Conservation (phyloP, 2,329 filamentous ascomycete species). For the Emmonsiellopsis sp. region DNA sequence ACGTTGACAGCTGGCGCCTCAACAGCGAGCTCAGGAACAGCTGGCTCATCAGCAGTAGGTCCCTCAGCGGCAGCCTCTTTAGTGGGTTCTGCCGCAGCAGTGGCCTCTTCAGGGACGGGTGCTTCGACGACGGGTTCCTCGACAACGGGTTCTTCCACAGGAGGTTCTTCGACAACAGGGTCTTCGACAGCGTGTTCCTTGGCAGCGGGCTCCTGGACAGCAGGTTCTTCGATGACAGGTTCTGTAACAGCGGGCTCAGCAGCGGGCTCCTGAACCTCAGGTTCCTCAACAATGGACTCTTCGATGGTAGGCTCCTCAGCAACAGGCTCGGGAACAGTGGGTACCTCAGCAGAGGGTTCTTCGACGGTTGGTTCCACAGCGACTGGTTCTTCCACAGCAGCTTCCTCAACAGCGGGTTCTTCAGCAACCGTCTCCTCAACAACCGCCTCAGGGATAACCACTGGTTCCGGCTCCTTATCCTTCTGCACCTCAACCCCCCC, state of each 20-base stretch:
- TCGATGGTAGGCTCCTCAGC: neutral
- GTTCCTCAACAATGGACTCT: neutral
- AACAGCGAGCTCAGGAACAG: too few relatives aligned
- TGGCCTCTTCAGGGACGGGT: too few relatives aligned
- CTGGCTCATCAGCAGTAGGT: too few relatives aligned
- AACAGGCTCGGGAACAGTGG: neutral
- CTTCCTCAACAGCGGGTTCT: neutral
- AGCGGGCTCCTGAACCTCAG: neutral
- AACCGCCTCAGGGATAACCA: neutral
- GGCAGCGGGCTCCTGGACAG: neutral
- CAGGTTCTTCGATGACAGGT: neutral
- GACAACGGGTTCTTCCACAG: neutral
- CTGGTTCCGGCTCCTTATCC: slow-evolving; percentile 6
- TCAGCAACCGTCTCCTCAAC: neutral
- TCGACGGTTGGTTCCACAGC: neutral
- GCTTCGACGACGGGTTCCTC: neutral
- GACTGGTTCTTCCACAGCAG: neutral
- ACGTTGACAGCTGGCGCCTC: too few relatives aligned
- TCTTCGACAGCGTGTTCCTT: neutral
- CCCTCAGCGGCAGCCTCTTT: too few relatives aligned
- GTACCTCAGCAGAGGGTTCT: neutral
- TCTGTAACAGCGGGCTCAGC: neutral
- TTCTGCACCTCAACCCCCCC: slow-evolving; percentile 18
- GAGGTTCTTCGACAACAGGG: neutral
- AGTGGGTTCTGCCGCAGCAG: too few relatives aligned